phyloP scores from a whole-genome alignment of 768 basidiomycete species.

The Boletellus sp. region DNA sequence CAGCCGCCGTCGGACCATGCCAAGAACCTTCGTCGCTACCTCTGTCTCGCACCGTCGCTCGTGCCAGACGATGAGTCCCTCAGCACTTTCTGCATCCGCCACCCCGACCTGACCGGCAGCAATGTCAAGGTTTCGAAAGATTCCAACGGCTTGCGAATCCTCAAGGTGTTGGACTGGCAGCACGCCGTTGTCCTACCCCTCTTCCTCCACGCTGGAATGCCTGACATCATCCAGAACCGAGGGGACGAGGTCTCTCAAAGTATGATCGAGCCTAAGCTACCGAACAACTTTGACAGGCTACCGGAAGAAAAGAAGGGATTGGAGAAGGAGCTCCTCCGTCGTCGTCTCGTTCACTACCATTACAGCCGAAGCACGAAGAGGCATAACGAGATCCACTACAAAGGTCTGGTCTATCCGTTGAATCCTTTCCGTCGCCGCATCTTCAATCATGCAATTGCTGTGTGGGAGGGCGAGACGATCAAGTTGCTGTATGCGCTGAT shows the following conservation, averaged over 20 bases:
- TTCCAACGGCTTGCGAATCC: too few relatives aligned
- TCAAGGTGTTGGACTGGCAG: too few relatives aligned
- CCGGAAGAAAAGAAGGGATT: background rate
- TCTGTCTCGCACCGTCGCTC: background rate
- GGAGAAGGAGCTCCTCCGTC: too few relatives aligned
- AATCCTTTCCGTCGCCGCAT: background rate
- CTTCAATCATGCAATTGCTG: background rate
- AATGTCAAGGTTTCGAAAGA: background rate
- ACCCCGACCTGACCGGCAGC: background rate
- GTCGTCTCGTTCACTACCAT: background rate
- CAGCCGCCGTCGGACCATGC: background rate
- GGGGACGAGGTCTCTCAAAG: too few relatives aligned
- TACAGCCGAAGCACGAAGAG: background rate
- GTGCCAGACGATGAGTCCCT: background rate
- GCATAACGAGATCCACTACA: background rate
- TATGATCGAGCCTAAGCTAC: too few relatives aligned
- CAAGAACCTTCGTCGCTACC: background rate
- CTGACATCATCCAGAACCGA: too few relatives aligned
- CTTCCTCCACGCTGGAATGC: too few relatives aligned
- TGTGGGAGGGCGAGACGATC: conserved; percentile 1
- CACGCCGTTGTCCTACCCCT: too few relatives aligned
- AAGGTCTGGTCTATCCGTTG: background rate
- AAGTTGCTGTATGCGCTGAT: background rate
- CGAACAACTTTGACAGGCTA: background rate
- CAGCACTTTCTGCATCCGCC: background rate